Evolutionary conservation across 805 yeast species (phyloP), one percentile per base, ranked within the genome.

Genomic region (Candida jianshihensis): DNA sequence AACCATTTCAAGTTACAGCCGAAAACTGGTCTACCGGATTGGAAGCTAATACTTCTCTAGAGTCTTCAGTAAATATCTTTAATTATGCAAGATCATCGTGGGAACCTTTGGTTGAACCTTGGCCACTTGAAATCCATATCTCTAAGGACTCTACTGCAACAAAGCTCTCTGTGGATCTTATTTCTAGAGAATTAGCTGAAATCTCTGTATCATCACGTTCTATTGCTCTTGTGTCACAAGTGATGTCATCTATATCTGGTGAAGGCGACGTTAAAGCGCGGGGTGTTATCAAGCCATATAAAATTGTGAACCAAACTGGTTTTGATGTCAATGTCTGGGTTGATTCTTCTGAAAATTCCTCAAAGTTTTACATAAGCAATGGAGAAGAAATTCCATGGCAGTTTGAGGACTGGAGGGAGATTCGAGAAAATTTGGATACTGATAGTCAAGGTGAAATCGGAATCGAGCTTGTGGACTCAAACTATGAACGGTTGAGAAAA

Each of bases 81-180:
- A 88, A 88, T 56, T 89, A 89, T 56, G 75, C 96, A 0, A 76
- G 83, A 42, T 88, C 96, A 4, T 73, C 87, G 0, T 89, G 98
- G 97, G 97, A 92, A 51, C 97, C 98, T 0, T 63, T 92, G 31
- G 57, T 92, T 34, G 98, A 92, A 51, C 81, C 90, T 0, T 83
- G 95, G 84, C 80, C 86, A 6, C 65, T 90, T 34, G 78, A 86
- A 0, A 59, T 85, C 11, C 86, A 83, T 54, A 75, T 82, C 2
- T 66, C 84, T 1, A 73, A 71, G 36, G 60, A 60, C 0, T 40
- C 53, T 1, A 66, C 64, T 12, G 67, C 68, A 6, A 64, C 71
- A 6, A 64, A 73, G 15, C 49, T 81, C 3, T 54, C 70, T 25
- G 65, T 90, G 31, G 89, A 86, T 49, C 62, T 92, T 6, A 73